Evolutionary conservation across 2,329 filamentous ascomycete species (phyloP).

Genomic region (Lecanicillium sp.): DNA sequence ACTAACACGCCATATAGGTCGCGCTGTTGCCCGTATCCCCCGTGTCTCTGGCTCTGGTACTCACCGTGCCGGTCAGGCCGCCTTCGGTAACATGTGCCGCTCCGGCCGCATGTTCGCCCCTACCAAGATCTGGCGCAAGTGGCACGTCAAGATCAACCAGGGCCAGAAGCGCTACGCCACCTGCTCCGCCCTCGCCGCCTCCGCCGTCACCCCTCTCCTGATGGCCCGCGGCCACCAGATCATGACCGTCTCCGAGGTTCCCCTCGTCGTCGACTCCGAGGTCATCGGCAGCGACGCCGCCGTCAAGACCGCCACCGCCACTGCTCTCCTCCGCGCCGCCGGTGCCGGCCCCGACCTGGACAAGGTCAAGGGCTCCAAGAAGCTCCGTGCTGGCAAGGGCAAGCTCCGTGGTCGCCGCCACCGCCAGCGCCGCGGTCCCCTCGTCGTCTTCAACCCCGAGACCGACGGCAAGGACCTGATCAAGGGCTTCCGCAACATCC

Average conservation of each 20-base stretch:
- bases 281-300: conserved; percentile 75
- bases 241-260: conserved; percentile 87
- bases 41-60: conserved; percentile 99
- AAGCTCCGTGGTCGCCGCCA: conserved; percentile 95
- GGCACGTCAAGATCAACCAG: conserved; percentile 99
- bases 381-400: conserved; percentile 97
- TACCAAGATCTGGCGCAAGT: conserved; percentile 99
- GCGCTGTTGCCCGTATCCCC: conserved; percentile 99
- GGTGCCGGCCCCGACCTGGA: conserved; percentile 86
- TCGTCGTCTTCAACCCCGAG: conserved; percentile 95
- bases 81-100: conserved; percentile 99
- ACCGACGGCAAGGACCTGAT: conserved; percentile 92
- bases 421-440: conserved; percentile 94
- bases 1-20: conserved; percentile 70
- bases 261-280: conserved; percentile 89
- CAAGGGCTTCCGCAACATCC: conserved; percentile 96
- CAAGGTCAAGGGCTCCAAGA: conserved; percentile 95
- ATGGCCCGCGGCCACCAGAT: conserved; percentile 96
- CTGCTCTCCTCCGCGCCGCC: conserved; percentile 81
- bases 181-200: conserved; percentile 93
- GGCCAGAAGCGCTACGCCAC: conserved; percentile 99
- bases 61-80: conserved; percentile 99
- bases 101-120: conserved; percentile 99
- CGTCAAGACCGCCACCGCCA: conserved; percentile 81
- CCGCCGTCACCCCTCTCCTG: conserved; percentile 88